Conservation (phyloP, 441 rosid species). For the Cnidoscolus chayamansa region DNA sequence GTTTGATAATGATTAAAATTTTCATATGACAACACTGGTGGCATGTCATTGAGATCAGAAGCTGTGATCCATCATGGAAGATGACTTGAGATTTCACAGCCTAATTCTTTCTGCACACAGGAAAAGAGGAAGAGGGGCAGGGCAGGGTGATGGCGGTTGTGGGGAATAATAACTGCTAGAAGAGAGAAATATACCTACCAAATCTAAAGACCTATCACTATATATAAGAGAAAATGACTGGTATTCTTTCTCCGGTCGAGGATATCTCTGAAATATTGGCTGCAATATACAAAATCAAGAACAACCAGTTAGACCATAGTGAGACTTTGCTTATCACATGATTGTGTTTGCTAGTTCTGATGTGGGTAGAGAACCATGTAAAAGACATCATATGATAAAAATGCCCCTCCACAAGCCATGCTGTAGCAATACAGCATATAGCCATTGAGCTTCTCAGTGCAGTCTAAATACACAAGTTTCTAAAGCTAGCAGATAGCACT, state of each 20-base stretch:
- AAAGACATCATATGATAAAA: background rate
- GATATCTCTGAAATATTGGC: constrained; percentile 97
- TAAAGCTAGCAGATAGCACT: background rate
- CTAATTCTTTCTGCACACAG: background rate
- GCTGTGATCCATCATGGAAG: background rate
- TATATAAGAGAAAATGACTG: constrained; percentile 42
- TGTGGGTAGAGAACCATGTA: constrained; percentile 5
- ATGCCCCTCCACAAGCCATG: background rate
- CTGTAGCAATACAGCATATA: background rate
- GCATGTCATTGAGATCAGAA: background rate
- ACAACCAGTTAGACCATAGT: background rate
- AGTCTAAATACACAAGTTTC: background rate
- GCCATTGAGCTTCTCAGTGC: background rate
- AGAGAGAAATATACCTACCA: constrained; percentile 24
- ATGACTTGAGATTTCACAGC: background rate
- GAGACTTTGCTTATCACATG: background rate
- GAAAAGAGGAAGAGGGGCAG: background rate
- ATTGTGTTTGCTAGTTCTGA: background rate
- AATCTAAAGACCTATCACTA: constrained; percentile 34
- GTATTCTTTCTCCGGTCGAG: constrained; percentile 44
- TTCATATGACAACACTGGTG: background rate
- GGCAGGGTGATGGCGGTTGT: too few relatives aligned
- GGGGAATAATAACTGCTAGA: too few relatives aligned
- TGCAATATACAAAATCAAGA: constrained; percentile 36
- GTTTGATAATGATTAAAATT: background rate